Conservation (phyloP, 495 filamentous ascomycete species). For the Penicillium coprophilum region DNA sequence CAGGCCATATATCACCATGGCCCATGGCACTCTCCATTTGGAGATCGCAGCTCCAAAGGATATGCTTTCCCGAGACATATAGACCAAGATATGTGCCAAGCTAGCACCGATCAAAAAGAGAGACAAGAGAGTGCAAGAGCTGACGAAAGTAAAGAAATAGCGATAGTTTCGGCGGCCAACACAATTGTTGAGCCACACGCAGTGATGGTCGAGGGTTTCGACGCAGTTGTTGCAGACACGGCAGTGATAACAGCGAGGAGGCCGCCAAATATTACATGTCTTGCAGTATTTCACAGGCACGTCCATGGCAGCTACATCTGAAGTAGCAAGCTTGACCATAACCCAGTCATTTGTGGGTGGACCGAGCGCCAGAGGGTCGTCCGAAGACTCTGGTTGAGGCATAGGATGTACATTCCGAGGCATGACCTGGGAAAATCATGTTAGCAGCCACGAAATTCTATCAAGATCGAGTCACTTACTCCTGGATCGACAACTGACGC, state of each 20-base stretch:
- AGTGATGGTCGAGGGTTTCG: slow-evolving; percentile 97
- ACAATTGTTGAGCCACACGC: slow-evolving; percentile 99
- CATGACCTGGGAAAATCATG: slow-evolving; percentile 57
- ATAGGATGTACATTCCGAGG: slow-evolving; percentile 79
- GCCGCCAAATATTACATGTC: slow-evolving; percentile 94
- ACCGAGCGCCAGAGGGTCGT: slow-evolving; percentile 75
- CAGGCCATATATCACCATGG: slow-evolving; percentile 81
- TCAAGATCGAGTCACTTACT: slow-evolving; percentile 53
- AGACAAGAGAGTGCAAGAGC: slow-evolving; percentile 68
- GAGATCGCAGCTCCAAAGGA: slow-evolving; percentile 66
- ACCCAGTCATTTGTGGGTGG: slow-evolving; percentile 90
- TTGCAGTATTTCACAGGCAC: slow-evolving; percentile 98
- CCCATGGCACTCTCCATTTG: slow-evolving; percentile 76
- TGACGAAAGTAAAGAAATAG: slow-evolving; percentile 92
- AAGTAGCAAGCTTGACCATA: slow-evolving; percentile 74
- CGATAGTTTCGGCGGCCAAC: slow-evolving; percentile 97
- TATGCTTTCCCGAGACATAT: slow-evolving; percentile 56
- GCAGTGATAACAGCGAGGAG: slow-evolving; percentile 92
- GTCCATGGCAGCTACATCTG: slow-evolving; percentile 81
- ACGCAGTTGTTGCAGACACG: slow-evolving; percentile 95
- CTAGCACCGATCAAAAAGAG: slow-evolving; percentile 73
- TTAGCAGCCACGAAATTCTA: slow-evolving; percentile 23
- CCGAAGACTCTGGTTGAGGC: slow-evolving; percentile 53
- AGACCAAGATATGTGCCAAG: slow-evolving; percentile 76
- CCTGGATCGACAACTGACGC: slow-evolving; percentile 90